Evolutionary conservation across 2,329 filamentous ascomycete genomes (phyloP), one percentile per base, ranked within the genome.

Genomic region (Alternaria hordeiaustralica): DNA sequence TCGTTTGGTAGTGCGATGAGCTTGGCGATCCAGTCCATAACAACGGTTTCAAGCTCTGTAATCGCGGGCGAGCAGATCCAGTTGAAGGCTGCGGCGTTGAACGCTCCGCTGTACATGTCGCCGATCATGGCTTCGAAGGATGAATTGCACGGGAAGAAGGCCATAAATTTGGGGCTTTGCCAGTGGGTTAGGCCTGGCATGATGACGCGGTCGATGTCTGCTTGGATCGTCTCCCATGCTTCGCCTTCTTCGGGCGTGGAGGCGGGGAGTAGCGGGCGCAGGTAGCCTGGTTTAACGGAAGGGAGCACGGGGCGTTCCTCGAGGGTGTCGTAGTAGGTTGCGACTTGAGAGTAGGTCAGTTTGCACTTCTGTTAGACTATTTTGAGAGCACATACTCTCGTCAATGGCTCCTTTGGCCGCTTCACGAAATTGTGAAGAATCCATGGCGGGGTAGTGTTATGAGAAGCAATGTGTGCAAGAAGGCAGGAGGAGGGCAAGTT

Each of bases 61-160:
- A 96, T 90, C 7, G 92, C 94, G 1, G 95, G 95, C 6, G 90
- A 94, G 82, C 95, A 97, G 68, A 97, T 89, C 95, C 95, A 98
- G 82, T 98, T 98, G 85, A 98, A 98, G 43, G 93, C 93, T 1
- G 95, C 93, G 15, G 92, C 92, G 12, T 90, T 96, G 81, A 97
- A 94, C 7, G 93, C 91, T 6, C 92, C 90, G 46, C 89, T 93
- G 84, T 97, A 98, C 84, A 98, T 89, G 82, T 98, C 95, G 20
- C 93, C 95, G 11, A 98, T 86, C 79, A 97, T 95, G 26, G 90
- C 88, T 0, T 95, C 94, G 77, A 91, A 97, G 36, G 91, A 92
- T 57, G 90, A 89, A 23, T 88, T 89, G 54, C 93, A 93, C 1
- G 95, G 92, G 82, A 96, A 98, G 85, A 96, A 98, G 47, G 95